Base-by-base conservation (phyloP, 108 stramenopile species). In the Mediolabrus comicus region DNA sequence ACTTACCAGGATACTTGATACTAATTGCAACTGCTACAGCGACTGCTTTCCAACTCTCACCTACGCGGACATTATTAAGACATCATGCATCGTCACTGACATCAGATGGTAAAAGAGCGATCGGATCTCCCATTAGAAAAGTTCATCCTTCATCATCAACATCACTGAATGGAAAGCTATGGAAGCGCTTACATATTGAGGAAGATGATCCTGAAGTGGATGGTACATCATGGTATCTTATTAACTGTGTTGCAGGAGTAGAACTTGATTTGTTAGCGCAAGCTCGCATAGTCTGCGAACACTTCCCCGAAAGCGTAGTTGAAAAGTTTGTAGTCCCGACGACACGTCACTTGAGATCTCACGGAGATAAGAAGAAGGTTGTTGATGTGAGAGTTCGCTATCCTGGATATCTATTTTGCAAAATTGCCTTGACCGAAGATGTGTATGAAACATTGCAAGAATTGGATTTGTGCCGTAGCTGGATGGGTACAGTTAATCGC, bases 321-420 rank as follows among this genome's bases (percentile, higher is more conserved):
- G 81, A 82, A 53, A 86, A 83, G 27, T 84, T 94, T 53, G 83
- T 87, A 0, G 90, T 90, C 2, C 92, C 92, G 12, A 87, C 81
- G 16, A 77, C 79, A 51, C 63, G 72, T 14, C 80, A 72, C 24
- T 66, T 82, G 0, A 62, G 88, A 24, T 87, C 87, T 19, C 89
- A 88, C 71, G 92, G 92, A 1, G 87, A 88, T 41, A 93, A 83
- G 27, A 81, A 82, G 28, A 94, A 90, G 82, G 90, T 94, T 11
- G 84, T 83, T 13, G 90, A 92, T 35, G 80, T 83, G 41, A 91
- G 87, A 61, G 90, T 90, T 34, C 87, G 82, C 11, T 91, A 89
- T 74, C 89, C 78, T n/a, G 93, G 93, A 22, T 92, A 91, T 58
- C 83, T 91, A 36, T 94, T 92, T 74, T 90, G 81, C 54, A 94